Evolutionary conservation across 2,329 filamentous ascomycete genomes (phyloP).

Genomic region (Magnaporthiopsis incrustans): DNA sequence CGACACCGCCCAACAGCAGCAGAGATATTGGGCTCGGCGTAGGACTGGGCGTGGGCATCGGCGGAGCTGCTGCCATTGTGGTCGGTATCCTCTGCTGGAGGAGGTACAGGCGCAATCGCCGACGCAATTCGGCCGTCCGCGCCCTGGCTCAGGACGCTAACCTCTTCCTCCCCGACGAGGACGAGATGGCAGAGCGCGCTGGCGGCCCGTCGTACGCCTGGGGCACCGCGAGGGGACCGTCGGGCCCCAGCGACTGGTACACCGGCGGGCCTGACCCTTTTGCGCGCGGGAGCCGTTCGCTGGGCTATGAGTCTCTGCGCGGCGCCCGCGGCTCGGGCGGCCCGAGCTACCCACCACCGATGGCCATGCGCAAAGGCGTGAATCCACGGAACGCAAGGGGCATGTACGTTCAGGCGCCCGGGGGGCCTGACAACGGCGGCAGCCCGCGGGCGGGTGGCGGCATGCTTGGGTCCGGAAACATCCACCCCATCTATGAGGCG

Average conservation of each 20-base stretch:
- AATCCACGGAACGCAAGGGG: background rate
- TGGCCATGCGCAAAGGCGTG: background rate
- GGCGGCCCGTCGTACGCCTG: constrained; percentile 23
- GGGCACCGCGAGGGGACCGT: constrained; percentile 14
- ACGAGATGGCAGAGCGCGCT: constrained; percentile 39
- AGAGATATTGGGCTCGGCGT: constrained; percentile 53
- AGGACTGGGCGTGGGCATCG: constrained; percentile 56
- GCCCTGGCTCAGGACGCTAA: constrained; percentile 41
- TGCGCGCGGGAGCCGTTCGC: constrained; percentile 27
- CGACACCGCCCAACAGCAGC: constrained; percentile 11
- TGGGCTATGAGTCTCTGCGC: constrained; percentile 44
- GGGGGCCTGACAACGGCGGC: background rate
- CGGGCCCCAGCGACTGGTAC: constrained; percentile 31
- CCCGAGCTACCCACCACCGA: constrained; percentile 13
- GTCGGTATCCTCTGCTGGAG: constrained; percentile 38
- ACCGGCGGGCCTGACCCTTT: constrained; percentile 36
- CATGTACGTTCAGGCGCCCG: constrained; percentile 13
- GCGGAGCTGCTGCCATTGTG: constrained; percentile 33
- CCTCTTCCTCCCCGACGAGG: constrained; percentile 32
- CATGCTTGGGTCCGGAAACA: constrained; percentile 26
- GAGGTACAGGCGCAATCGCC: constrained; percentile 32
- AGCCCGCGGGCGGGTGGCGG: background rate
- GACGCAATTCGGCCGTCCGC: constrained; percentile 37
- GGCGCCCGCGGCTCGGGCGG: constrained; percentile 16
- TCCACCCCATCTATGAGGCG: constrained; percentile 52